phyloP scores from a whole-genome alignment of 805 yeast species.

The Candida broadrunensis region DNA sequence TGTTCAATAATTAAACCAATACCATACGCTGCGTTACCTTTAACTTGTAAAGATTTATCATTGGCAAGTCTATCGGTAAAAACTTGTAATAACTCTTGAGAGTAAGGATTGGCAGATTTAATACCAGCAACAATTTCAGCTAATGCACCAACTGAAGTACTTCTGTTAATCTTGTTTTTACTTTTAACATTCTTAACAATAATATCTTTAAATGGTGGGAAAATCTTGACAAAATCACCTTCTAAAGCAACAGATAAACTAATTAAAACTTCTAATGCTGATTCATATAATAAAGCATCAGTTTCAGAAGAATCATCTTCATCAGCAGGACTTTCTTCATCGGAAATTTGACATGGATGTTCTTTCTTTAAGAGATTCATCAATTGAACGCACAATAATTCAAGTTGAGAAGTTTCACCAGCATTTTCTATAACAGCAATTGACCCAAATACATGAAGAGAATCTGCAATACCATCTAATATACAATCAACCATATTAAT shows the following conservation, averaged over 20 bases:
- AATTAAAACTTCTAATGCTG: constrained; percentile 82
- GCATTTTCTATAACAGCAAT: constrained; percentile 62
- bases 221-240: constrained; percentile 70
- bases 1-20: constrained; percentile 70
- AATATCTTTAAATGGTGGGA: constrained; percentile 66
- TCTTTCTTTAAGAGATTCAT: constrained; percentile 74
- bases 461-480: constrained; percentile 69
- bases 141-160: constrained; percentile 80
- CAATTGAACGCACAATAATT: constrained; percentile 66
- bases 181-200: constrained; percentile 56
- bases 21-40: constrained; percentile 96
- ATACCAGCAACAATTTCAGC: constrained; percentile 86
- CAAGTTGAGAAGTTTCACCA: constrained; percentile 52
- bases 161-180: constrained; percentile 69
- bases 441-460: constrained; percentile 70
- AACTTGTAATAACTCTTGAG: constrained; percentile 66
- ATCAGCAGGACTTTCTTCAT: constrained; percentile 62
- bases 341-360: constrained; percentile 77
- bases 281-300: constrained; percentile 71
- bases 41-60: constrained; percentile 80
- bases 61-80: constrained; percentile 68
- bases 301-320: constrained; percentile 48
- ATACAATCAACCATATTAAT: constrained; percentile 75
- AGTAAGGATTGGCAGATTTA: constrained; percentile 61
- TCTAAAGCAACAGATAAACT: constrained; percentile 75